Conservation (phyloP, 2,329 filamentous ascomycete species). For the Pleomassaria siparia region DNA sequence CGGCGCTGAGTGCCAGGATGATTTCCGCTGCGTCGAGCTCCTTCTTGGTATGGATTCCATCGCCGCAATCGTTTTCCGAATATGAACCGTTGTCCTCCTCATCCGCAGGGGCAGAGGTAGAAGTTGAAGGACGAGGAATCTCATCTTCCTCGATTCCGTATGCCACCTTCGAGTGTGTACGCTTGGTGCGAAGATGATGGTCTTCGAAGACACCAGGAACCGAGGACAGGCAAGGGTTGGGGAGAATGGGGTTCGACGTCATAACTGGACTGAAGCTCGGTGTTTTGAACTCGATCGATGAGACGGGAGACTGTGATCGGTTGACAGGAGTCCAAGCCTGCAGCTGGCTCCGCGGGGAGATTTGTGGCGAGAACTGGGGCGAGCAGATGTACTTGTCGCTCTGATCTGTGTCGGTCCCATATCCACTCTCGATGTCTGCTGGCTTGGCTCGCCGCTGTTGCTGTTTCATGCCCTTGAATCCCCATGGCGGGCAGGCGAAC, state of each 20-base stretch:
- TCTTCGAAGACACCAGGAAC: constrained; percentile 11
- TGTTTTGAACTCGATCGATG: constrained; percentile 13
- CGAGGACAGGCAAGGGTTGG: constrained; percentile 14
- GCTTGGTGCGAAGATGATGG: constrained; percentile 22
- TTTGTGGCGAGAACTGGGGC: constrained; percentile 39
- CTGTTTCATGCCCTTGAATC: constrained; percentile 8
- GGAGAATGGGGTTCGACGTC: constrained; percentile 1
- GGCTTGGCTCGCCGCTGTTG: constrained; percentile 12
- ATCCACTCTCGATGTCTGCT: constrained; percentile 43
- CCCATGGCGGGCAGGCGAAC: constrained; percentile 19
- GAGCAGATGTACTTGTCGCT: constrained; percentile 42
- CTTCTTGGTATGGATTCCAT: constrained; percentile 6
- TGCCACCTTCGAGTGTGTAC: constrained; percentile 29
- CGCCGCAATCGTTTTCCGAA: constrained; percentile 5
- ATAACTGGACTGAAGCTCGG: constrained; percentile 15
- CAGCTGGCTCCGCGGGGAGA: constrained; percentile 42
- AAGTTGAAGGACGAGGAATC: background rate
- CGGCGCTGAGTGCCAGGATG: constrained; percentile 35
- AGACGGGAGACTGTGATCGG: constrained; percentile 22
- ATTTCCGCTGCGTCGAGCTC: constrained; percentile 41
- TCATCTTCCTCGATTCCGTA: constrained; percentile 9
- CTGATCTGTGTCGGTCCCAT: constrained; percentile 45
- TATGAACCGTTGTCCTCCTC: constrained; percentile 2
- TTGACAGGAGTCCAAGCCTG: constrained; percentile 49
- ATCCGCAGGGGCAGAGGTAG: background rate